Evolutionary conservation across 2,329 filamentous ascomycete genomes (phyloP).

Genomic region (Curvularia spicifera): DNA sequence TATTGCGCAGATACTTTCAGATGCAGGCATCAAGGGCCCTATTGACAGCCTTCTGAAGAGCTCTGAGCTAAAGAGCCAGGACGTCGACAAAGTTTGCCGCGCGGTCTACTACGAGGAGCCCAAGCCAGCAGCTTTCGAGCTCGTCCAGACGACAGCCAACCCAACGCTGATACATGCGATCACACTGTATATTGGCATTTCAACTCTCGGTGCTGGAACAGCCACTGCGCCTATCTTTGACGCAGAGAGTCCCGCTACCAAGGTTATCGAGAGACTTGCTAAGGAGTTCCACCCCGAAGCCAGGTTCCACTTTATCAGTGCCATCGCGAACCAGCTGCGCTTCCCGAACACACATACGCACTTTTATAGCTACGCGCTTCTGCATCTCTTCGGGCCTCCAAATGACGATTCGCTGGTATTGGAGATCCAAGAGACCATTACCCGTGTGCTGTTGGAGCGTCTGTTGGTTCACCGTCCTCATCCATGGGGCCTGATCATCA

Average conservation of each 20-base stretch:
- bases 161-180: conserved; percentile 77
- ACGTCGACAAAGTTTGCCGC: conserved; percentile 77
- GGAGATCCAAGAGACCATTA: conserved; percentile 89
- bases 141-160: conserved; percentile 72
- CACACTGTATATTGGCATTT: conserved; percentile 79
- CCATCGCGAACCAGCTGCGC: conserved; percentile 89
- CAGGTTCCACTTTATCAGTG: conserved; percentile 82
- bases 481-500: conserved; percentile 92
- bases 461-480: conserved; percentile 89
- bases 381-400: conserved; percentile 75
- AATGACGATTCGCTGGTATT: conserved; percentile 68
- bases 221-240: conserved; percentile 70
- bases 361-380: conserved; percentile 86
- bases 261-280: conserved; percentile 76
- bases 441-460: conserved; percentile 85
- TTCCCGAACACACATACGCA: conserved; percentile 89
- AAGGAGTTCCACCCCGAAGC: conserved; percentile 77
- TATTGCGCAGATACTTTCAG: conserved; percentile 58
- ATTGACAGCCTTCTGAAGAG: conserved; percentile 60
- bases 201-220: conserved; percentile 67
- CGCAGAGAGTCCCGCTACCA: conserved; percentile 69
- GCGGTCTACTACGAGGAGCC: conserved; percentile 68
- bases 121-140: conserved; percentile 69
- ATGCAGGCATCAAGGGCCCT: conserved; percentile 60
- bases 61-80: conserved; percentile 70